Base-by-base conservation (phyloP, 106 monocot species). In the Allium sativum region DNA sequence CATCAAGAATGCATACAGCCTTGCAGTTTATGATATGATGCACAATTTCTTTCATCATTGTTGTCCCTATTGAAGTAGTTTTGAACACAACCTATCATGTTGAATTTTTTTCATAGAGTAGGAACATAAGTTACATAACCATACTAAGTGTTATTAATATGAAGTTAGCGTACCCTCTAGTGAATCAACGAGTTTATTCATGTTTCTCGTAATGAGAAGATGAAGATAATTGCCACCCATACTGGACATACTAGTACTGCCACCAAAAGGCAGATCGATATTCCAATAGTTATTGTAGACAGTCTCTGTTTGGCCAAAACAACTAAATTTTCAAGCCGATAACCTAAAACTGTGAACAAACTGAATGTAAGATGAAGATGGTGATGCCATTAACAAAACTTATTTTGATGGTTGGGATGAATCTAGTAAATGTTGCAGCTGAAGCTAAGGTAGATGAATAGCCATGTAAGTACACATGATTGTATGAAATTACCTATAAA, bases 341-440 rank as follows among this genome's bases (percentile, higher is more conserved):
- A 86, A 22, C 78, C 69, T 8, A 81, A 86, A 3, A 81, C 58
- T 10, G 72, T 61, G 0, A 83, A 79, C 6, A 88, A 57, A 43
- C 77, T 72, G 62, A 83, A 88, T 0, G 83, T 83, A 31, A 82
- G 68, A 87, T 74, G 68, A 87, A 86, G 10, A 78, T 81, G 31
- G 63, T 57, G n/a, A 81, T 51, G 12, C 86, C 86, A 31, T 86
- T 81, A 42, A 81, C 81, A 55, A 78, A 81, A 55, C 59, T 44
- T 15, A 51, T 61, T 64, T 81, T 86, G 19, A 86, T 51, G 0
- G 10, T 42, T 8, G 86, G 75, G 16, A 81, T 70, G 69, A 81
- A 81, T 19, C 76, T 42, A 19, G 62, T 69, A 45, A 81, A 86
- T 0, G 86, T 86, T 13, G 81, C 84, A 0, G 72, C 72, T 8